These are phyloP conservation scores for Dioscorea zingiberensis DNA, from an alignment of 106 monocot genomes.

Conservation along the genomic window DNA sequence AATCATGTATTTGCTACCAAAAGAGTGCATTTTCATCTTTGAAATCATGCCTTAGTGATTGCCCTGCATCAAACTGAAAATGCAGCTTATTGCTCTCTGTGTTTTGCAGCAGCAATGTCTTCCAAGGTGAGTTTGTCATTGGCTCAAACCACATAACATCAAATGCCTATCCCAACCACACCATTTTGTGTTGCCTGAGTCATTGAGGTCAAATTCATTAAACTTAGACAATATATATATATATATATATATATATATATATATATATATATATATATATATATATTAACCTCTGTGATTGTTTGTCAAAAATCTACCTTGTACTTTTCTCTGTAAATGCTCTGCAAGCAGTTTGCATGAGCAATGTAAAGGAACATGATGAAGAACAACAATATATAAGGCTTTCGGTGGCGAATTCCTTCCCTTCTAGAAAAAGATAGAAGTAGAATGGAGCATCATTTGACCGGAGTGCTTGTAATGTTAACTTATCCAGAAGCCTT, in stretches of 20 bases:
- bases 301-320: slow-evolving; percentile 25
- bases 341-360: slow-evolving; percentile 51
- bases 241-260: too few species aligned
- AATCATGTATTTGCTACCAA: background rate
- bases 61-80: slow-evolving; percentile 79
- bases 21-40: too few species aligned
- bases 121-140: slow-evolving; percentile 35
- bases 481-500: slow-evolving; percentile 68
- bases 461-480: slow-evolving; percentile 71
- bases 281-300: background rate
- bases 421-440: slow-evolving; percentile 32
- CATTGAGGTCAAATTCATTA: background rate
- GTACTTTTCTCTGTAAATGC: slow-evolving; percentile 52
- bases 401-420: slow-evolving; percentile 67
- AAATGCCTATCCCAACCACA: slow-evolving; percentile 67
- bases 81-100: slow-evolving; percentile 93
- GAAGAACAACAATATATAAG: slow-evolving; percentile 69
- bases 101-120: slow-evolving; percentile 70
- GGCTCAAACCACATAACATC: slow-evolving; percentile 96
- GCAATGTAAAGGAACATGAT: slow-evolving; percentile 49
- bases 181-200: slow-evolving; percentile 64
- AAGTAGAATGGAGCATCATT: slow-evolving; percentile 67
- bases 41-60: too few species aligned
- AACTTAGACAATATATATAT: background rate
- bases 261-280: too few species aligned